Percentiles rank a stretch among this genome's conserved stretches.
These are phyloP conservation scores for Hymenoscyphus infarciens DNA, from an alignment of 2,329 filamentous ascomycete species.

Conservation along the genomic window DNA sequence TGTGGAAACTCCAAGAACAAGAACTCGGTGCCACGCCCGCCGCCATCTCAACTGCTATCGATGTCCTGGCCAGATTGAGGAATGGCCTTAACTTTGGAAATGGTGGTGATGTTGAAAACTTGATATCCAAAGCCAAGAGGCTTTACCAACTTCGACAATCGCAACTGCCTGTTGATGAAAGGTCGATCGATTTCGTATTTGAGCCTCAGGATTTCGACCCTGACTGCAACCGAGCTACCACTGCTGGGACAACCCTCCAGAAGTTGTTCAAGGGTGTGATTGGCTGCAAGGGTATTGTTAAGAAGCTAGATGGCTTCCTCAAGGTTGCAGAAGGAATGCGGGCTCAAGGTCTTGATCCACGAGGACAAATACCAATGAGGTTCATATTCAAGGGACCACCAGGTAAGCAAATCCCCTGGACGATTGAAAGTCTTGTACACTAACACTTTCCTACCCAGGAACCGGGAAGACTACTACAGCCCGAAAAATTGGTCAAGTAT, in stretches of 20 bases:
- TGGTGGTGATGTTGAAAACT: slow-evolving; percentile 69
- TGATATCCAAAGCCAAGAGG: slow-evolving; percentile 52
- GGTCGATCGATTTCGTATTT: slow-evolving; percentile 26
- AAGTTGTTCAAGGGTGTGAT: slow-evolving; percentile 49
- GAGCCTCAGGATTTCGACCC: slow-evolving; percentile 48
- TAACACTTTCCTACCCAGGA: slow-evolving; percentile 36
- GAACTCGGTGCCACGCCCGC: slow-evolving; percentile 50
- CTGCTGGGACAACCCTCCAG: slow-evolving; percentile 40
- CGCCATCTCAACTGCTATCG: slow-evolving; percentile 52
- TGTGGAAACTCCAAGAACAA: slow-evolving; percentile 57
- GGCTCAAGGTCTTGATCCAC: slow-evolving; percentile 45
- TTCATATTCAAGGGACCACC: slow-evolving; percentile 55
- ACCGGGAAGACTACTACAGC: slow-evolving; percentile 74
- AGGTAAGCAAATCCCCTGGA: slow-evolving; percentile 55
- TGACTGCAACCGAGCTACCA: slow-evolving; percentile 45
- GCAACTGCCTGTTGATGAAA: slow-evolving; percentile 12
- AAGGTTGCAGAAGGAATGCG: slow-evolving; percentile 44
- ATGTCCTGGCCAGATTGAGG: slow-evolving; percentile 57
- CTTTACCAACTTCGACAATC: slow-evolving; percentile 29
- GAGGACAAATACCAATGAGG: slow-evolving; percentile 51
- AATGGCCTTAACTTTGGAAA: slow-evolving; percentile 69
- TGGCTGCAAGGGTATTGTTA: slow-evolving; percentile 48
- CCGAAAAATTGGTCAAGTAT: slow-evolving; percentile 70
- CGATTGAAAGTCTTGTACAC: no score
- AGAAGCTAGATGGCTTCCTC: slow-evolving; percentile 47